Evolutionary conservation across 2,329 filamentous ascomycete species (phyloP), one percentile per base, ranked within the genome.

Genomic region (Capronia coronata): DNA sequence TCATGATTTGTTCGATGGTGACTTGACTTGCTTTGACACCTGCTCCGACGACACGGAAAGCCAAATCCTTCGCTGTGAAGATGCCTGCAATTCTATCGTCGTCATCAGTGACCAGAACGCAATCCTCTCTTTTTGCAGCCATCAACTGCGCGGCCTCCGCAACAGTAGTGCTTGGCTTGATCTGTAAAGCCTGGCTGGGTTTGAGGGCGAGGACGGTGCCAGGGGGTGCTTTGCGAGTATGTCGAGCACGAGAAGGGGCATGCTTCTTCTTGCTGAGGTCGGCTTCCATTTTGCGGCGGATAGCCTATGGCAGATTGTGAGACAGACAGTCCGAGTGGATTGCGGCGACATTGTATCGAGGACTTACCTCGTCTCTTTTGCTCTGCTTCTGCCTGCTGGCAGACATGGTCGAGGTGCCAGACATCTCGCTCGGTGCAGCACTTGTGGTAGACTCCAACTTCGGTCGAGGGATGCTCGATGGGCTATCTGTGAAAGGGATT

Each of bases 1-100:
- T 98, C 93, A 98, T 98, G 69, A 98, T 98, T 66, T 97, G 90
- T 59, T 89, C 86, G 66, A 98, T 96, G 18, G 88, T 94, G 61
- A 97, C 82, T 65, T 84, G 87, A 67, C 81, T 84, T 25, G 93
- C 86, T 73, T 95, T 94, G 63, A 90, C 78, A 22, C 93, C 93
- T 48, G 83, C 82, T 48, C 91, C 93, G 21, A 98, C 91, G 9
- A 98, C 93, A 51, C 93, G 83, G 75, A 97, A 98, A 14, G 93
- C 93, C 65, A 98, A 76, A 75, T 98, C 93, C 75, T 98, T 98
- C 59, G 93, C 93, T 0, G 93, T 98, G 69, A 98, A 98, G 68
- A 98, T 98, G 72, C 93, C 93, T 38, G 93, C 87, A 71, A 98
- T 98, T 40, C 93, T 82, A 64, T 98, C 93, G 69, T 98, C 90